phyloP scores from a whole-genome alignment of 768 basidiomycete genomes.

The Leccinum subgranulosum region DNA sequence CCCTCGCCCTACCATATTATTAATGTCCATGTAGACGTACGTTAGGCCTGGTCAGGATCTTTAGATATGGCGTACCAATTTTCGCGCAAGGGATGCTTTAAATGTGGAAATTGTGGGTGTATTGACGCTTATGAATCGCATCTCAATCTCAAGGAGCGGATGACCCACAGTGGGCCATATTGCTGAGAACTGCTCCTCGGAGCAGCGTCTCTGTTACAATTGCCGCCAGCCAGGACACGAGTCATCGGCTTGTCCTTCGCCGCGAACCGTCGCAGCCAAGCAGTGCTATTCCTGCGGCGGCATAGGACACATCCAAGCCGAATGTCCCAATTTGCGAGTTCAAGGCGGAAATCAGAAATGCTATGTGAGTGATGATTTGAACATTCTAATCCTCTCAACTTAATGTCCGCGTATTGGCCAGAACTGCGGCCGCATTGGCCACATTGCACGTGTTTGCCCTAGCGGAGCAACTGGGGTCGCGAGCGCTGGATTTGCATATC shows the following conservation, averaged over 20 bases:
- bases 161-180: constrained; percentile 76
- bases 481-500: constrained; percentile 54
- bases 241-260: constrained; percentile 82
- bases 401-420: constrained; percentile 24
- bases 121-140: constrained; percentile 8
- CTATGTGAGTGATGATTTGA: constrained; percentile 53
- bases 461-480: constrained; percentile 39
- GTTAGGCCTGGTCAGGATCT: constrained; percentile 43
- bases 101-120: constrained; percentile 85
- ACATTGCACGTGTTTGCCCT: constrained; percentile 77
- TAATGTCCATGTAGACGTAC: constrained; percentile 35
- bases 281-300: constrained; percentile 94
- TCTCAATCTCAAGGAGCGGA: constrained; percentile 12
- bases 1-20: constrained; percentile 9
- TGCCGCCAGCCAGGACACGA: constrained; percentile 95
- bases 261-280: constrained; percentile 77
- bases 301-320: constrained; percentile 86
- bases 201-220: constrained; percentile 90
- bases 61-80: constrained; percentile 72
- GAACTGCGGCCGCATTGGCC: constrained; percentile 82
- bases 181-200: constrained; percentile 87
- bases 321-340: constrained; percentile 77
- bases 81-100: constrained; percentile 88
- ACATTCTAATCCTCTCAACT: background rate
- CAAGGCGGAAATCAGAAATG: constrained; percentile 74